These are phyloP conservation scores for Fusarium sp. DNA, from an alignment of 2,329 filamentous ascomycete genomes.

Conservation along the genomic window DNA sequence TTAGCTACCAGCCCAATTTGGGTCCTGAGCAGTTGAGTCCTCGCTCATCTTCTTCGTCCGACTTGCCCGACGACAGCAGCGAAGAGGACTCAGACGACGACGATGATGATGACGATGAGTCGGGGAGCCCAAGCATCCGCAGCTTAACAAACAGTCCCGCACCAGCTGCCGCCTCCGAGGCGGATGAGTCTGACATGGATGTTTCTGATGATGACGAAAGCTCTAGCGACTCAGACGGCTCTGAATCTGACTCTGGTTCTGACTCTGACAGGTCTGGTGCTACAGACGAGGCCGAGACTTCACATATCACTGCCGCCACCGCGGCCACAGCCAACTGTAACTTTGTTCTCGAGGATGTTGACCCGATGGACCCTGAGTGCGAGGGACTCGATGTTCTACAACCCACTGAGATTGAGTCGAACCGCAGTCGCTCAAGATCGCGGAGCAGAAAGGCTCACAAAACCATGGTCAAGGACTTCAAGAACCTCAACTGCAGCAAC, in stretches of 20 bases:
- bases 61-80: slow-evolving; percentile 23
- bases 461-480: slow-evolving; percentile 55
- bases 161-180: slow-evolving; percentile 17
- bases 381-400: slow-evolving; percentile 54
- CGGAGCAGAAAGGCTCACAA: slow-evolving; percentile 52
- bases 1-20: slow-evolving; percentile 51
- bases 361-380: slow-evolving; percentile 55
- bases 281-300: slow-evolving; percentile 38
- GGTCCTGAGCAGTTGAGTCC: slow-evolving; percentile 50
- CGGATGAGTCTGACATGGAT: slow-evolving; percentile 29
- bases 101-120: slow-evolving; percentile 43
- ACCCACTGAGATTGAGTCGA: slow-evolving; percentile 58
- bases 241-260: slow-evolving; percentile 35
- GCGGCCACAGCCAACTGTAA: slow-evolving; percentile 38
- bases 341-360: slow-evolving; percentile 58
- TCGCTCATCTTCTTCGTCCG: slow-evolving; percentile 48
- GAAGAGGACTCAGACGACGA: slow-evolving; percentile 33
- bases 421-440: slow-evolving; percentile 53
- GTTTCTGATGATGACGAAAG: slow-evolving; percentile 27
- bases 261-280: slow-evolving; percentile 39
- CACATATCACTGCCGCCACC: slow-evolving; percentile 32
- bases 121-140: slow-evolving; percentile 42
- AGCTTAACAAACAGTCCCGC: slow-evolving; percentile 40
- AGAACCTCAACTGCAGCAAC: slow-evolving; percentile 56
- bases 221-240: slow-evolving; percentile 32